Conservation (phyloP, 331 rosid species). For the Cydonia oblonga region DNA sequence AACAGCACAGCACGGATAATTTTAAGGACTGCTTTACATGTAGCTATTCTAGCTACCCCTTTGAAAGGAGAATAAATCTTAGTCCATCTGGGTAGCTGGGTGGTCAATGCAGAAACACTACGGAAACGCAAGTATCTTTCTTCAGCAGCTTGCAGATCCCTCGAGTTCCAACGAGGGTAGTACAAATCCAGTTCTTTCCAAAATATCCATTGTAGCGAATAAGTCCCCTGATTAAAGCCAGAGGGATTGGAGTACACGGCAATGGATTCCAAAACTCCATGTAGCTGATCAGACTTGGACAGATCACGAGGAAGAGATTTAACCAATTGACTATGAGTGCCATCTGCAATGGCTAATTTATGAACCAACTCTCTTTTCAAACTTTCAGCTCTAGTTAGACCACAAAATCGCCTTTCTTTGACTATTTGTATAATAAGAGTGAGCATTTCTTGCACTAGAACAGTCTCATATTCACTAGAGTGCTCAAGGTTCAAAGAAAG, state of each 20-base stretch:
- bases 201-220: conserved; percentile 67
- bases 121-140: conserved; percentile 84
- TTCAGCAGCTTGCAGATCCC: conserved; percentile 88
- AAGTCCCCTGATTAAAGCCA: conserved; percentile 94
- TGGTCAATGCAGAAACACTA: conserved; percentile 49
- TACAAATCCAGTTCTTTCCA: conserved; percentile 92
- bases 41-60: conserved; percentile 71
- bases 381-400: conserved; percentile 69
- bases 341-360: conserved; percentile 71
- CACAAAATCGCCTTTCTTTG: conserved; percentile 89
- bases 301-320: conserved; percentile 93
- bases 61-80: conserved; percentile 64
- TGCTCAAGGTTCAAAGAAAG: conserved; percentile 54
- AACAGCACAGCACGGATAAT: conserved; percentile 73
- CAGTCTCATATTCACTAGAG: conserved; percentile 77
- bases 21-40: conserved; percentile 72
- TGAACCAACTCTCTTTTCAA: conserved; percentile 78
- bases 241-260: conserved; percentile 79
- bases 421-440: conserved; percentile 78
- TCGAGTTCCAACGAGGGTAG: conserved; percentile 90
- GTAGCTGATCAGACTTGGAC: conserved; percentile 63
- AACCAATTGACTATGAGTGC: conserved; percentile 87
- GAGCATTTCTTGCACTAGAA: conserved; percentile 87
- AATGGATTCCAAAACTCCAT: conserved; percentile 57
- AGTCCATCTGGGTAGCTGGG: conserved; percentile 79